A percentile compares a stretch with the other conserved stretches of the same genome.
Evolutionary conservation across 2,329 filamentous ascomycete genomes (phyloP).

Genomic region (Fusarium udum): DNA sequence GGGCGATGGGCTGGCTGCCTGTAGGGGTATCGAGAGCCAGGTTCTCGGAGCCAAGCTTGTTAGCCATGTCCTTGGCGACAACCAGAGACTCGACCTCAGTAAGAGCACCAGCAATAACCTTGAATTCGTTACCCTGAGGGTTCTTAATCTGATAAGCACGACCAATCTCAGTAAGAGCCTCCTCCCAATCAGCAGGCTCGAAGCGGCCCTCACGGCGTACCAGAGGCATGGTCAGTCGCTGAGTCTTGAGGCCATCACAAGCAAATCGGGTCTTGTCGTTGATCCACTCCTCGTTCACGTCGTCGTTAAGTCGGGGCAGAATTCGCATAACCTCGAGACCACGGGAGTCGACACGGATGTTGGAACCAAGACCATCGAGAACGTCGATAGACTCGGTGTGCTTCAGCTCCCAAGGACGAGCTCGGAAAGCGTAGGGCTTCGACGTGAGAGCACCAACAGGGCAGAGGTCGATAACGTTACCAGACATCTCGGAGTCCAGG

Average conservation of each 20-base stretch:
- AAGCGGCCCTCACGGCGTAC: conserved; percentile 91
- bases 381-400: conserved; percentile 97
- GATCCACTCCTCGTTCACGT: conserved; percentile 99
- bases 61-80: conserved; percentile 95
- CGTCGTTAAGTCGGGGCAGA: conserved; percentile 91
- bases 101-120: conserved; percentile 90
- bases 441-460: conserved; percentile 96
- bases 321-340: conserved; percentile 97
- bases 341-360: conserved; percentile 91
- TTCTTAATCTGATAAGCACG: conserved; percentile 81
- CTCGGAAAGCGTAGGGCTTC: conserved; percentile 97
- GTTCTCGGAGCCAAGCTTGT: conserved; percentile 96
- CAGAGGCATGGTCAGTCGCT: conserved; percentile 91
- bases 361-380: conserved; percentile 89
- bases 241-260: conserved; percentile 95
- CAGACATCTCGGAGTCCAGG: conserved; percentile 93
- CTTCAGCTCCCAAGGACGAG: conserved; percentile 96
- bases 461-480: conserved; percentile 97
- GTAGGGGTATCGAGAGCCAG: conserved; percentile 89
- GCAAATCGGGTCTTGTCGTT: conserved; percentile 98
- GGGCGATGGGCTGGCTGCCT: conserved; percentile 84
- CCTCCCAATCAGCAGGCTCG: conserved; percentile 92
- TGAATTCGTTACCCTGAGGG: conserved; percentile 93
- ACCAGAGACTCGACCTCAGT: conserved; percentile 93
- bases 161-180: conserved; percentile 87